phyloP scores from a whole-genome alignment of 164 flowering plant species.

The Sextonia rubra region DNA sequence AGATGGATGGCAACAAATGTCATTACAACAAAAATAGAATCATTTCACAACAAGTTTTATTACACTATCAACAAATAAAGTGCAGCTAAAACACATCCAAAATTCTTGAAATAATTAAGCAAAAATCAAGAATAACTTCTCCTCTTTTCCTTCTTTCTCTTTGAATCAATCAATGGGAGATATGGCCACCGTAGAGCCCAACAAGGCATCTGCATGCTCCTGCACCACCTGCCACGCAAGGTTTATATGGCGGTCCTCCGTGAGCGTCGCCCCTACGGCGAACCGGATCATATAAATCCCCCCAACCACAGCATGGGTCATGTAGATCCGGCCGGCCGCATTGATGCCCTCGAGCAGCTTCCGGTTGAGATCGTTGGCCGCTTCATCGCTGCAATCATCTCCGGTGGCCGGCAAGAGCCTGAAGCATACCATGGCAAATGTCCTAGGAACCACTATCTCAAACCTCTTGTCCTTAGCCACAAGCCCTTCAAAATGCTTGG shows the following conservation, averaged over 20 bases:
- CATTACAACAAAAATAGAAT: background rate
- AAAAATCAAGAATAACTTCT: background rate
- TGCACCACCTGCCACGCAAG: slow-evolving; percentile 25
- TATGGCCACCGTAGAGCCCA: background rate
- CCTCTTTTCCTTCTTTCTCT: background rate
- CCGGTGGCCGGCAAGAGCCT: slow-evolving; percentile 13
- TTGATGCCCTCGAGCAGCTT: slow-evolving; percentile 41
- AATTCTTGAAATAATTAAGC: background rate
- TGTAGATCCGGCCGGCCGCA: slow-evolving; percentile 33
- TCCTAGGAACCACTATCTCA: slow-evolving; percentile 54
- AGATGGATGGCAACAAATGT: too few species aligned
- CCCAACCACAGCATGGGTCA: slow-evolving; percentile 34
- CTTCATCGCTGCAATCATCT: slow-evolving; percentile 4
- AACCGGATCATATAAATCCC: slow-evolving; percentile 28
- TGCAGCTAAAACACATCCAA: background rate
- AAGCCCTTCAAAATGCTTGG: slow-evolving; percentile 45
- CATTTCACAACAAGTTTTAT: background rate
- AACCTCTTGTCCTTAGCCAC: slow-evolving; percentile 46
- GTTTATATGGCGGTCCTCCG: slow-evolving; percentile 24
- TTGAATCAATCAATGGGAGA: background rate
- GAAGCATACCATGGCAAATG: slow-evolving; percentile 54
- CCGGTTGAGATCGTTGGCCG: slow-evolving; percentile 28
- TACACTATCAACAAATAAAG: slow-evolving; percentile 1
- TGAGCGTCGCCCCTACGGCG: slow-evolving; percentile 23
- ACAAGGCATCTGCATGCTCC: slow-evolving; percentile 19